A percentile compares a stretch with the other conserved stretches of the same genome.
These are phyloP conservation scores for Lichtheimia ramosa DNA, from an alignment of 371 early-diverging fungal species.

Conservation along the genomic window DNA sequence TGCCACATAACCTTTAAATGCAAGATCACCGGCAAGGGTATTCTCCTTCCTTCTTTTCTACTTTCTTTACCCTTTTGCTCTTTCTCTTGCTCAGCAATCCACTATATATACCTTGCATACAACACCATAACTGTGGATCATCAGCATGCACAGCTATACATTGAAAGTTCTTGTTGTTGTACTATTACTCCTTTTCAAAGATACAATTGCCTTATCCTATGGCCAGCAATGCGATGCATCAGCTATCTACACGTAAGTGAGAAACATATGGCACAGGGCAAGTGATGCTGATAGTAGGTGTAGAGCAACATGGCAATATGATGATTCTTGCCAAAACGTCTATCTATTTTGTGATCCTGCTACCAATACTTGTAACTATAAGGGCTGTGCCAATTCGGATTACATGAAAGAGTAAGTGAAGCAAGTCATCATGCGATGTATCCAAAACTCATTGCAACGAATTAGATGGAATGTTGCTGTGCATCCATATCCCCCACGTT, in stretches of 20 bases:
- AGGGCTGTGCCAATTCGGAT: conserved; percentile 44
- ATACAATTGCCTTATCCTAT: conserved; percentile 15
- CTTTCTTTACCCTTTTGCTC: too few relatives aligned
- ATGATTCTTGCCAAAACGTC: conserved; percentile 35
- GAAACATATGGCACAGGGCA: background rate
- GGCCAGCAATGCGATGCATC: conserved; percentile 33
- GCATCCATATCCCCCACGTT: conserved; percentile 33
- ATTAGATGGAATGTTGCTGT: conserved; percentile 32
- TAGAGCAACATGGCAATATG: conserved; percentile 34
- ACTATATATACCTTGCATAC: too few relatives aligned
- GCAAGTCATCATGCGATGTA: background rate
- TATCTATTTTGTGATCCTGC: conserved; percentile 37
- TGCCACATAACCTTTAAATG: too few relatives aligned
- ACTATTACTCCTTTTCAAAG: too few relatives aligned
- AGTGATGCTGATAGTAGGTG: background rate
- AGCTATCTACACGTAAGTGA: conserved; percentile 30
- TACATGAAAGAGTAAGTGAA: conserved; percentile 37
- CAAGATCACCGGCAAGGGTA: too few relatives aligned
- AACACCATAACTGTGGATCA: too few relatives aligned
- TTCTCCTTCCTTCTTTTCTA: too few relatives aligned
- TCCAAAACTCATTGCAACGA: background rate
- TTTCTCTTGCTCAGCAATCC: too few relatives aligned
- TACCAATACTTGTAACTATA: conserved; percentile 38
- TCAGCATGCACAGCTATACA: too few relatives aligned
- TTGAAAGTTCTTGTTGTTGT: too few relatives aligned